Evolutionary conservation across 345 rosid species (phyloP).

Genomic region (Eucalyptus marginata): DNA sequence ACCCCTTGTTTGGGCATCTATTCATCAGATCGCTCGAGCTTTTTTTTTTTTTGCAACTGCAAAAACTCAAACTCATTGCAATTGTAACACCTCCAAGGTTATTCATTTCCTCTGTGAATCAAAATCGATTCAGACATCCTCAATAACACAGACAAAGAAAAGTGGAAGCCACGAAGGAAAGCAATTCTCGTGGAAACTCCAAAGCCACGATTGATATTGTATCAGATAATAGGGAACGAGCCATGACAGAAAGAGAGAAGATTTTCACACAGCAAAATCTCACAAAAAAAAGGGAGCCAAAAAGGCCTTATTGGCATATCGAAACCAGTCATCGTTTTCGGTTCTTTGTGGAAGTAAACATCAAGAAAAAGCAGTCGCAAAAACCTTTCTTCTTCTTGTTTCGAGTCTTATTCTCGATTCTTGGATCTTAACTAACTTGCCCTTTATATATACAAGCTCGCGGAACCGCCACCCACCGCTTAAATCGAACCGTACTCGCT

Average conservation of each 20-base stretch:
- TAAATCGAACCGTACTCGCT: conserved; percentile 37
- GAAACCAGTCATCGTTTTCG: neutral
- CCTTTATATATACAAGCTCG: neutral
- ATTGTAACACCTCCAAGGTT: neutral
- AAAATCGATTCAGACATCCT: neutral
- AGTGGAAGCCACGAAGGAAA: neutral
- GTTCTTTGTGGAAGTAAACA: neutral
- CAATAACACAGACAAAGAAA: neutral
- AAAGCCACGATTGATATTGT: neutral
- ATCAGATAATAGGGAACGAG: neutral
- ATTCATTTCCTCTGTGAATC: neutral
- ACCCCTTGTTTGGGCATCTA: neutral
- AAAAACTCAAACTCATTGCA: neutral
- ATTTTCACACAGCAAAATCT: neutral
- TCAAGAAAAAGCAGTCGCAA: neutral
- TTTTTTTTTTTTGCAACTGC: neutral
- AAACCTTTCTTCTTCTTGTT: neutral
- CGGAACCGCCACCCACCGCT: neutral
- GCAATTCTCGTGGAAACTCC: neutral
- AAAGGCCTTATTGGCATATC: neutral
- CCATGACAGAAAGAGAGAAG: neutral
- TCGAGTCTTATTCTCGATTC: neutral
- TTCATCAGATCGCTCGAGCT: neutral
- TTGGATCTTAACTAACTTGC: neutral
- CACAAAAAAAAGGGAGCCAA: neutral